Evolutionary conservation across 257 asterid species (phyloP).

Genomic region (Petunia axillaris): DNA sequence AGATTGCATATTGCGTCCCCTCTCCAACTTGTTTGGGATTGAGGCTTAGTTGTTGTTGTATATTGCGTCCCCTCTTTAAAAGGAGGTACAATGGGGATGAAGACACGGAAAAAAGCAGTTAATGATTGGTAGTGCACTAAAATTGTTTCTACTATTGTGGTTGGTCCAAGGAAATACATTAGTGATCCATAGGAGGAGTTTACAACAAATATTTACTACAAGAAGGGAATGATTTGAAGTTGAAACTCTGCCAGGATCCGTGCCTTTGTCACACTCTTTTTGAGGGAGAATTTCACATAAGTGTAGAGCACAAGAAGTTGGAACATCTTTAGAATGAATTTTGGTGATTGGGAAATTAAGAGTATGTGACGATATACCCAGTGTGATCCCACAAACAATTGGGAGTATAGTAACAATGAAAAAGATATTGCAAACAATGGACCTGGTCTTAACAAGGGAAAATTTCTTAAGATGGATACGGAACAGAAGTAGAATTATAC

Average conservation of each 20-base stretch:
- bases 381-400: neutral
- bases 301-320: neutral
- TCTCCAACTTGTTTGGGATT: too few relatives aligned
- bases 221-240: neutral
- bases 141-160: neutral
- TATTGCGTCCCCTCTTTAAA: neutral
- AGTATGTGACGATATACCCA: too few relatives aligned
- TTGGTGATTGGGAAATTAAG: neutral
- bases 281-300: neutral
- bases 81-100: neutral
- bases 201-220: neutral
- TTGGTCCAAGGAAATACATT: neutral
- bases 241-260: neutral
- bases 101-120: neutral
- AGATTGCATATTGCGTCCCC: neutral
- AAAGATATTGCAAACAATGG: neutral
- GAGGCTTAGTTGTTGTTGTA: neutral
- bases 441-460: neutral
- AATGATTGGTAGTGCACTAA: neutral
- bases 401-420: neutral
- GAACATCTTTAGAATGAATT: neutral
- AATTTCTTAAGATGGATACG: neutral
- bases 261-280: neutral
- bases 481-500: neutral
- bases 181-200: neutral